phyloP scores from a whole-genome alignment of 345 rosid genomes.

The Erodium maritimum region DNA sequence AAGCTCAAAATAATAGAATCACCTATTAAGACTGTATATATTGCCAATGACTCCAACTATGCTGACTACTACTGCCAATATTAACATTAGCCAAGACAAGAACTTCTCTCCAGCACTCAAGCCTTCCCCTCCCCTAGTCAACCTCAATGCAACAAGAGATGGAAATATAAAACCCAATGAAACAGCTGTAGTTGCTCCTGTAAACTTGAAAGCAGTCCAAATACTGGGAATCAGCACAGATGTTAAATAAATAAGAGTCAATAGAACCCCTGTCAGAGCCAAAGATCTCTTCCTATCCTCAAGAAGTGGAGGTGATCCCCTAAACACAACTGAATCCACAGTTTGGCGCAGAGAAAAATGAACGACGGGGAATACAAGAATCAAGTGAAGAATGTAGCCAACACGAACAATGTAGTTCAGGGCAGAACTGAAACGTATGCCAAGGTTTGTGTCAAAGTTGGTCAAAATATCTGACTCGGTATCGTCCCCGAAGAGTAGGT shows the following conservation, averaged over 20 bases:
- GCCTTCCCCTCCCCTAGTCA: conserved; percentile 37
- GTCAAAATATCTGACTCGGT: conserved; percentile 79
- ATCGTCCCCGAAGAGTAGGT: conserved; percentile 70
- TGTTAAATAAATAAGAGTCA: conserved; percentile 55
- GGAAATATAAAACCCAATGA: conserved; percentile 92
- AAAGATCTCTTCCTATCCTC: conserved; percentile 78
- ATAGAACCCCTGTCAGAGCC: conserved; percentile 44
- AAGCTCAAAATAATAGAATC: too few relatives aligned
- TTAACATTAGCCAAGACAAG: conserved; percentile 62
- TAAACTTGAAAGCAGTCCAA: conserved; percentile 96
- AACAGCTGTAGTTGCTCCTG: conserved; percentile 97
- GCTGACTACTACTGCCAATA: conserved; percentile 59
- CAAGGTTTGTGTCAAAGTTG: conserved; percentile 84
- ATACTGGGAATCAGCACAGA: conserved; percentile 91
- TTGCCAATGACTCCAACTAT: conserved; percentile 66
- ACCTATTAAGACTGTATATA: conserved; percentile 47
- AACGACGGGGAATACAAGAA: conserved; percentile 92
- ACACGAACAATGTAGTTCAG: conserved; percentile 74
- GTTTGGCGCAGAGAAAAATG: conserved; percentile 91
- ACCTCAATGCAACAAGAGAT: conserved; percentile 58
- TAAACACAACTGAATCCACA: conserved; percentile 56
- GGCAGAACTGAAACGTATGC: conserved; percentile 66
- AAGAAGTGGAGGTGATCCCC: conserved; percentile 54
- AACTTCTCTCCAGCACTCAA: conserved; percentile 36
- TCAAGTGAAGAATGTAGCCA: conserved; percentile 84